Evolutionary conservation across 768 basidiomycete genomes (phyloP).

Genomic region (Panellus pusillus): DNA sequence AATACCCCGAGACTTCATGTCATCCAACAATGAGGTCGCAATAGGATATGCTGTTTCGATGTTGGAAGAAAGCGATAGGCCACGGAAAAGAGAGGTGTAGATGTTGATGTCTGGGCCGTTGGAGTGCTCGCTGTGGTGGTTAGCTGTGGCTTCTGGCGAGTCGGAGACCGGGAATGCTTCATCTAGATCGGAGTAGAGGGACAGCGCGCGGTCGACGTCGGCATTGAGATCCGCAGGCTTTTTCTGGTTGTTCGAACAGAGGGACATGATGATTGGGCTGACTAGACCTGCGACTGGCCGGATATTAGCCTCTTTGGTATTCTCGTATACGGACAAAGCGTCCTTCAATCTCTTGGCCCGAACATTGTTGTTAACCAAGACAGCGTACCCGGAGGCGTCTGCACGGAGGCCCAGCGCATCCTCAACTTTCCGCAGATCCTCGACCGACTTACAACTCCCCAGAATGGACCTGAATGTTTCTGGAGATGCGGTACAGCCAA

Average conservation of each 20-base stretch:
- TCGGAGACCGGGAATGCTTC: conserved; percentile 29
- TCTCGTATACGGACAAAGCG: conserved; percentile 52
- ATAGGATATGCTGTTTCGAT: conserved; percentile 48
- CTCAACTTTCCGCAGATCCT: conserved; percentile 45
- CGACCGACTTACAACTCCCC: conserved; percentile 36
- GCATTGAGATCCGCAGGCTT: conserved; percentile 34
- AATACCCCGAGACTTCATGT: conserved; percentile 60
- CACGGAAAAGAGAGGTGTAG: conserved; percentile 54
- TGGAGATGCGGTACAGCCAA: conserved; percentile 31
- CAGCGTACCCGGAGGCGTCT: conserved; percentile 50
- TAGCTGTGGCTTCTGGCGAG: conserved; percentile 20
- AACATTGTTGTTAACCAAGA: conserved; percentile 53
- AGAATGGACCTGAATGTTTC: conserved; percentile 43
- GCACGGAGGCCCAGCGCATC: conserved; percentile 40
- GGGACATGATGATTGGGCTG: conserved; percentile 51
- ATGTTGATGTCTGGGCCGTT: conserved; percentile 50
- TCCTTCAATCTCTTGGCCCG: conserved; percentile 35
- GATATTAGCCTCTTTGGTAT: conserved; percentile 43
- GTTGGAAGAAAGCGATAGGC: conserved; percentile 44
- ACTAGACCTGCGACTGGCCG: conserved; percentile 51
- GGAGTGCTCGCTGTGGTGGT: conserved; percentile 32
- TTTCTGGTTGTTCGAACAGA: conserved; percentile 41
- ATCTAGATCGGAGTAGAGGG: conserved; percentile 50
- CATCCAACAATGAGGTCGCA: conserved; percentile 54
- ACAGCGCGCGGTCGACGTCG: conserved; percentile 53